Base-by-base conservation (phyloP, 2,329 filamentous ascomycete species). In the Ceratocystis diversiconidia region DNA sequence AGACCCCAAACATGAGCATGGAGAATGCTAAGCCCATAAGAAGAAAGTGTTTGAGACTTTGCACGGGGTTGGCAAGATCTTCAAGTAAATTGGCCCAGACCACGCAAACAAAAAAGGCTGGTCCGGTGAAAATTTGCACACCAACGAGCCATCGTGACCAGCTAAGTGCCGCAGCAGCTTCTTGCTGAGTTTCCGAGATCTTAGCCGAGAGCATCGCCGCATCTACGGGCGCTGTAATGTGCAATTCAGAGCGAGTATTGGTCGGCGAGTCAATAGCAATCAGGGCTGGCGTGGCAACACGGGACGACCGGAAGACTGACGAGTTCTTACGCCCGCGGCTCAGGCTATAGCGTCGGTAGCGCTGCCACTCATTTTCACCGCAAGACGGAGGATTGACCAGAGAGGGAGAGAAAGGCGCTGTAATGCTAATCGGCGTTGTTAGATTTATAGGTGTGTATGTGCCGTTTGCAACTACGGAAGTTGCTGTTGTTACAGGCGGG, bases 131-230 rank as follows among this genome's bases (percentile, higher is more conserved):
- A 61, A 94, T 80, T 71, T 99, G 95, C 8, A 94, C 75, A 12
- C 86, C 83, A 12, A 95, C 82, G 2, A 99, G 83, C 92, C 94
- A 99, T 63, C 91, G 84, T 71, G 92, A 95, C 92, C 94, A 97
- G 36, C 85, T 80, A 65, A 81, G 79, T 1, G 75, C 73, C 60
- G 79, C 77, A 8, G 76, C 73, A 19, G 60, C 63, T 6, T 28
- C 61, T 15, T 65, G 60, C 36, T 66, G 64, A 2, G 59, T 48
- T 32, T 65, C 64, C 44, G 46, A 50, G 60, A 65, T 63, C 46
- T 64, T 66, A n/a, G 32, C 52, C 5, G 64, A 63, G 5, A 68
- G 50, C 19, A 48, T 59, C 12, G 50, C 61, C 28, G 61, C 36
- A 62, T 67, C 65, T 8, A 66, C 61, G 1, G 50, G 48, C n/a